Conservation (phyloP, 2,329 filamentous ascomycete species). For the Helminthosporium solani region DNA sequence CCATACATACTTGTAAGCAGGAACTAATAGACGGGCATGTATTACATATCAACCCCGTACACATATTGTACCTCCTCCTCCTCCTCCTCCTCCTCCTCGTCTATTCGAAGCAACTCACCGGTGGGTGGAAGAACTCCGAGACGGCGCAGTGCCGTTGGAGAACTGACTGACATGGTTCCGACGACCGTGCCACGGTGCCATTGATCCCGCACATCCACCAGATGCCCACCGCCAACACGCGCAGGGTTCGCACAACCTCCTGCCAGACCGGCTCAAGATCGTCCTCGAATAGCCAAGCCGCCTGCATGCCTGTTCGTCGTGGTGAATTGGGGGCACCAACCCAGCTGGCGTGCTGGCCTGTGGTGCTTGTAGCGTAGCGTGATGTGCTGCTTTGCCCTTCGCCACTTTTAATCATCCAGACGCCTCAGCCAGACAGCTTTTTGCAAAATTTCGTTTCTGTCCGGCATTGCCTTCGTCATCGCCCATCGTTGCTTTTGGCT, state of each 20-base stretch:
- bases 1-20: too few relatives aligned
- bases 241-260: conserved; percentile 30
- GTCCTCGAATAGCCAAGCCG: conserved; percentile 30
- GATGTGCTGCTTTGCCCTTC: conserved; percentile 25
- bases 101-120: conserved; percentile 2
- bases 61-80: too few relatives aligned
- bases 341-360: conserved; percentile 22
- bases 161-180: conserved; percentile 1
- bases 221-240: conserved; percentile 32
- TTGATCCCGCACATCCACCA: conserved; percentile 44
- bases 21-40: too few relatives aligned
- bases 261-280: conserved; percentile 37
- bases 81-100: too few relatives aligned
- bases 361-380: conserved; percentile 38
- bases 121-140: conserved; percentile 1
- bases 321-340: conserved; percentile 30
- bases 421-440: conserved; percentile 37
- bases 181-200: too few relatives aligned
- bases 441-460: conserved; percentile 34
- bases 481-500: conserved; percentile 36
- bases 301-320: conserved; percentile 35
- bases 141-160: not conserved
- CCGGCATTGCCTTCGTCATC: conserved; percentile 33
- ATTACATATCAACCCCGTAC: too few relatives aligned
- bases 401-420: conserved; percentile 44